Percentiles rank a stretch among this genome's conserved stretches.
These are phyloP conservation scores for Nakazawaea laoshanensis DNA, from an alignment of 805 yeast genomes.

Conservation along the genomic window DNA sequence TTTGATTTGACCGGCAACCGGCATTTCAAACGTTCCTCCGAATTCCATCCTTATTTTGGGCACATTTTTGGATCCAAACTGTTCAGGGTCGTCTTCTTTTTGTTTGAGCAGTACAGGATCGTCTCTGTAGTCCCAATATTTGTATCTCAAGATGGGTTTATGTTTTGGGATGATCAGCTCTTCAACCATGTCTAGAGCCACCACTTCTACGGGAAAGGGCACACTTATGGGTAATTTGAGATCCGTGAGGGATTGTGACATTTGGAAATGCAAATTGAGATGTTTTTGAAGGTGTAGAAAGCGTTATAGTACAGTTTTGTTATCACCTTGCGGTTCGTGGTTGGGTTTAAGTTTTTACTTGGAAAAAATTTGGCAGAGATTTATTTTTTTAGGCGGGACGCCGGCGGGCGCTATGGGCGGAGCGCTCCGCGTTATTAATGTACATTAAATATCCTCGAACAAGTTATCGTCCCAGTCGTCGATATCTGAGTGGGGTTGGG, in stretches of 20 bases:
- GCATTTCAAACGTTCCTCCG: conserved; percentile 74
- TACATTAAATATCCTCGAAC: conserved; percentile 15
- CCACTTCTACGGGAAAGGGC: conserved; percentile 61
- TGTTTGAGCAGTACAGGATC: conserved; percentile 36
- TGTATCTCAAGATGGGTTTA: conserved; percentile 48
- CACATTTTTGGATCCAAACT: conserved; percentile 28
- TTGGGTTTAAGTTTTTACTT: too few relatives aligned
- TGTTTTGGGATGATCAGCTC: conserved; percentile 45
- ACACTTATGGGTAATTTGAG: conserved; percentile 52
- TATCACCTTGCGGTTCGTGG: too few relatives aligned
- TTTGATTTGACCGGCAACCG: conserved; percentile 63
- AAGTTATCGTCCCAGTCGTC: conserved; percentile 20
- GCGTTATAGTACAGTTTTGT: too few relatives aligned
- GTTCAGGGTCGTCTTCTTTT: conserved; percentile 17
- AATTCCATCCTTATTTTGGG: conserved; percentile 47
- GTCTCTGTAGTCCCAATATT: conserved; percentile 59
- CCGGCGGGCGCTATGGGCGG: too few relatives aligned
- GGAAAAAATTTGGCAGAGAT: too few relatives aligned
- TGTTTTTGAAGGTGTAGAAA: too few relatives aligned
- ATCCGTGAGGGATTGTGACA: conserved; percentile 26
- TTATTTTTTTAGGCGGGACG: too few relatives aligned
- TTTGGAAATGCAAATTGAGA: too few relatives aligned
- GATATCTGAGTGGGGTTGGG: conserved; percentile 7
- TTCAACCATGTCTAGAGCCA: conserved; percentile 33
- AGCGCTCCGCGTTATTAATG: too few relatives aligned